phyloP scores from a whole-genome alignment of 2,329 filamentous ascomycete genomes.

The Venturia asperata region DNA sequence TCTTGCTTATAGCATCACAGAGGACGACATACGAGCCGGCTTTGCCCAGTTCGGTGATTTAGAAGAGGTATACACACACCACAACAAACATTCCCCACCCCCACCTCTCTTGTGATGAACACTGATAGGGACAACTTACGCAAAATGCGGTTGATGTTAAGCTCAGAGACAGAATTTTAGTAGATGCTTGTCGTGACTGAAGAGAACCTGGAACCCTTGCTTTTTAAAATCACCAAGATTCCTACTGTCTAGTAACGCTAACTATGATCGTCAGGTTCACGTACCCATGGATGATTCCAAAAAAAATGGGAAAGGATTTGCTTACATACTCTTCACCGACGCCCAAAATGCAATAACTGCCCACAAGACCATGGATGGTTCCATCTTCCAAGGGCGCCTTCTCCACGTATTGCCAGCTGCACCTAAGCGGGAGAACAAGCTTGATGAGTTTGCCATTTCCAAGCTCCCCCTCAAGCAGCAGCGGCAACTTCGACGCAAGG shows the following conservation, averaged over 20 bases:
- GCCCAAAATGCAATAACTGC: constrained; percentile 68
- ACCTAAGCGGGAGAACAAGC: constrained; percentile 69
- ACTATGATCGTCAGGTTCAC: constrained; percentile 60
- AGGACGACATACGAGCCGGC: constrained; percentile 65
- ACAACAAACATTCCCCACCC: constrained; percentile 24
- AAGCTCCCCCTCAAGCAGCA: constrained; percentile 94
- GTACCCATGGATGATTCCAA: constrained; percentile 64
- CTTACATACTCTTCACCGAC: constrained; percentile 72
- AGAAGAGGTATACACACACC: constrained; percentile 68
- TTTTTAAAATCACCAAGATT: constrained; percentile 24
- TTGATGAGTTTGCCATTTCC: constrained; percentile 84
- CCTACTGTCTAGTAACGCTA: constrained; percentile 35
- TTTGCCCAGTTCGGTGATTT: constrained; percentile 69
- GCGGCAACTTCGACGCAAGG: constrained; percentile 77
- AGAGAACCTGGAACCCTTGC: constrained; percentile 28
- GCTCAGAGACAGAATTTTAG: constrained; percentile 93
- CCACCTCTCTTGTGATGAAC: constrained; percentile 64
- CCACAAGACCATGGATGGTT: constrained; percentile 71
- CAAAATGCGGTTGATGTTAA: constrained; percentile 79
- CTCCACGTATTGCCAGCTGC: constrained; percentile 82
- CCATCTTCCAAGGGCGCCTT: constrained; percentile 85
- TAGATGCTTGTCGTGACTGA: constrained; percentile 88
- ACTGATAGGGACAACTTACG: constrained; percentile 99
- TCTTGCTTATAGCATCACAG: constrained; percentile 69
- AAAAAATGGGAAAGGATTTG: constrained; percentile 79